A percentile compares a stretch with the other conserved stretches of the same genome.
These are phyloP conservation scores for Prunus yedoensis DNA, from an alignment of 331 rosid species.

Conservation along the genomic window DNA sequence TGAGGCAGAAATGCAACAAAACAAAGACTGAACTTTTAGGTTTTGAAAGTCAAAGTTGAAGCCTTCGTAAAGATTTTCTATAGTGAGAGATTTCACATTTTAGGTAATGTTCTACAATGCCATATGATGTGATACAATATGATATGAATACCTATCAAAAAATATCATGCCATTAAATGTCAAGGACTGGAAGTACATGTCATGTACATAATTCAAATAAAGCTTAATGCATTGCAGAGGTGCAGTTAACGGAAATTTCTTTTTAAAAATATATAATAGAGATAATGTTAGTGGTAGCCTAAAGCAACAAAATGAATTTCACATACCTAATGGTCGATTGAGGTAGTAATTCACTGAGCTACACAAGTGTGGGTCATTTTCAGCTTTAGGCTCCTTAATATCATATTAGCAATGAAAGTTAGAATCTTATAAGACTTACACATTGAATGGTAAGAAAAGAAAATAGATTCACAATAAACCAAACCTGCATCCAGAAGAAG, in stretches of 20 bases:
- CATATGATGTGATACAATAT: conserved; percentile 1
- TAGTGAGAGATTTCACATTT: background rate
- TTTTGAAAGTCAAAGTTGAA: background rate
- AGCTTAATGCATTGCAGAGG: background rate
- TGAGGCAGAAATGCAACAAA: conserved; percentile 14
- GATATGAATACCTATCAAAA: background rate
- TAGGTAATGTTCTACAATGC: background rate
- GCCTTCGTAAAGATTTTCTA: background rate
- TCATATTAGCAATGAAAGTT: conserved; percentile 8
- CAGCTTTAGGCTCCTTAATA: conserved; percentile 76
- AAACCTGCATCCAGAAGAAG: conserved; percentile 96
- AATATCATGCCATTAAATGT: background rate
- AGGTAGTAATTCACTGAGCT: conserved; percentile 70
- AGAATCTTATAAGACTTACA: conserved; percentile 9
- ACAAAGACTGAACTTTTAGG: background rate
- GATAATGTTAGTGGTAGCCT: background rate
- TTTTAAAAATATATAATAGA: background rate
- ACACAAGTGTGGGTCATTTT: conserved; percentile 64
- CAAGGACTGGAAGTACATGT: background rate
- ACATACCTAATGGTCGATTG: conserved; percentile 72
- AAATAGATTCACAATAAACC: conserved; percentile 17
- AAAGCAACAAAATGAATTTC: conserved; percentile 9
- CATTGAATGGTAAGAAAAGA: conserved; percentile 6
- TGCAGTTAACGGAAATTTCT: background rate
- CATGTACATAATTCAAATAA: background rate